These are phyloP conservation scores for Oryza rufipogon DNA, from an alignment of 176 grass and related monocot species.

Conservation along the genomic window DNA sequence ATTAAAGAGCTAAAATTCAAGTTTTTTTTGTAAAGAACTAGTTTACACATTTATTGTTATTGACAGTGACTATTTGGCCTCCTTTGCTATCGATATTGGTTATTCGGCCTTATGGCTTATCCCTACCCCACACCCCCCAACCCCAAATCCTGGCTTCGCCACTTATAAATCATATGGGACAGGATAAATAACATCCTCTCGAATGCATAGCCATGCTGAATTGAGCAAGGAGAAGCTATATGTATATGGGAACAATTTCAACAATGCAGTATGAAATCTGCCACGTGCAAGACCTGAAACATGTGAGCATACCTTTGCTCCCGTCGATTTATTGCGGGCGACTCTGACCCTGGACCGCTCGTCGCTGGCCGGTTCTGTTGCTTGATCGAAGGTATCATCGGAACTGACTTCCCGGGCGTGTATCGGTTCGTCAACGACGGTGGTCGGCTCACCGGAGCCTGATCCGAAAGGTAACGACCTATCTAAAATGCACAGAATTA, in stretches of 20 bases:
- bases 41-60: too few species aligned
- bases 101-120: too few species aligned
- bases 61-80: too few species aligned
- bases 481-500: slow-evolving; percentile 73
- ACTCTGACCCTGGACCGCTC: slow-evolving; percentile 46
- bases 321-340: slow-evolving; percentile 43
- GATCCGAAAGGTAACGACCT: slow-evolving; percentile 88
- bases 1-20: too few species aligned
- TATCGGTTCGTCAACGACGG: slow-evolving; percentile 46
- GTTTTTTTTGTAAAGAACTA: too few species aligned
- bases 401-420: slow-evolving; percentile 52
- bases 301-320: slow-evolving; percentile 65
- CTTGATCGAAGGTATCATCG: slow-evolving; percentile 76
- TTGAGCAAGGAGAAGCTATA: neutral
- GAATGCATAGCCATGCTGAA: neutral
- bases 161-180: neutral
- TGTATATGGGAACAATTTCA: neutral
- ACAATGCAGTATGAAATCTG: neutral
- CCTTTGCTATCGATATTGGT: too few species aligned
- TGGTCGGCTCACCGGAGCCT: slow-evolving; percentile 61
- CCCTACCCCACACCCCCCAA: too few species aligned
- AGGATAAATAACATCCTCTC: neutral
- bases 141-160: too few species aligned
- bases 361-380: slow-evolving; percentile 47
- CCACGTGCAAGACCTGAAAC: neutral